Percentiles rank a stretch among this genome's conserved stretches.
These are phyloP conservation scores for Porcisia deanei DNA, from an alignment of 208 protist species.

Conservation along the genomic window DNA sequence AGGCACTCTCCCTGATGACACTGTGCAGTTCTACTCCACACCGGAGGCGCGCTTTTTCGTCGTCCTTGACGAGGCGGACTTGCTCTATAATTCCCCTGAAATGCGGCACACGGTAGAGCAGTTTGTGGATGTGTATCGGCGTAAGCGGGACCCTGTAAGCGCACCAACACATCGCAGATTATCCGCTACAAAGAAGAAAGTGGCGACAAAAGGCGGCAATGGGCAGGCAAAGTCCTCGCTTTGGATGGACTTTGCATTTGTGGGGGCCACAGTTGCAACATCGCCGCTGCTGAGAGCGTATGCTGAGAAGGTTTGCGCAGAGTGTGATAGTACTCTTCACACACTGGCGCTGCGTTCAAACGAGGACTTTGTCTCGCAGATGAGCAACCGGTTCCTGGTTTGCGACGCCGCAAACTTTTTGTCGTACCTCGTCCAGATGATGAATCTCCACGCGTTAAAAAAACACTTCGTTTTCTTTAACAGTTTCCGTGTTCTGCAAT, in stretches of 20 bases:
- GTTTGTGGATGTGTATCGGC: constrained; percentile 43
- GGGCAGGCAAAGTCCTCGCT: not conserved
- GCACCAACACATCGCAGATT: not conserved
- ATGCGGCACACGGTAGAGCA: constrained; percentile 53
- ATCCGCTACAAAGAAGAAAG: constrained; percentile 1
- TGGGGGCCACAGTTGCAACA: constrained; percentile 84
- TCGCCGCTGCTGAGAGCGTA: constrained; percentile 52
- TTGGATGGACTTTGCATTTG: constrained; percentile 76
- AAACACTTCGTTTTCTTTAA: constrained; percentile 95
- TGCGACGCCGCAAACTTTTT: constrained; percentile 75
- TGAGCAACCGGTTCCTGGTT: constrained; percentile 76
- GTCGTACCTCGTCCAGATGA: constrained; percentile 74
- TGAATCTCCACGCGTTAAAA: constrained; percentile 87
- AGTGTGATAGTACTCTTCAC: constrained; percentile 35
- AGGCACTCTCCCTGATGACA: not conserved
- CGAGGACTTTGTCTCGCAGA: constrained; percentile 67
- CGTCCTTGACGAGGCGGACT: constrained; percentile 88
- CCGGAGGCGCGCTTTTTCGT: constrained; percentile 53
- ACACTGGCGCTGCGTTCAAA: constrained; percentile 43
- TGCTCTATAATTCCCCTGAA: constrained; percentile 71
- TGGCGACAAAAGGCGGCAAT: too few species aligned
- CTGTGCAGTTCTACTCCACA: constrained; percentile 25
- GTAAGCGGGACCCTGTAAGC: not conserved
- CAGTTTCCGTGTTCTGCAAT: constrained; percentile 59
- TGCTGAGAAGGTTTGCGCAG: constrained; percentile 25